Base-by-base conservation (phyloP, 2,329 filamentous ascomycete genomes). In the Ustulina deusta region DNA sequence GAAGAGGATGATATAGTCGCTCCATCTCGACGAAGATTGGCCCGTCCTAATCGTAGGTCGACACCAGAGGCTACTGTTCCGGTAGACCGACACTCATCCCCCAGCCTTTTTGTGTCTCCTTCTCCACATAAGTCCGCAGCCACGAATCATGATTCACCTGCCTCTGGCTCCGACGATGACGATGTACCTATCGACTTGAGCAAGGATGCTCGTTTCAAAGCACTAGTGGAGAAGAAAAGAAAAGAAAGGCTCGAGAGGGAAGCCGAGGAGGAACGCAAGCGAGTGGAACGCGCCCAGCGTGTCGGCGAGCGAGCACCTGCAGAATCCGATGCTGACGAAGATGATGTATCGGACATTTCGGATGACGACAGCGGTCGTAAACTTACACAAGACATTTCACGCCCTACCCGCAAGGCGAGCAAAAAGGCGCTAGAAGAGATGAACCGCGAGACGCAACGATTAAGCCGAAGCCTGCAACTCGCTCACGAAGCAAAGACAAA, bases 391-490 rank as follows among this genome's bases (percentile, higher is more conserved):
- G 83, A 87, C 44, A 84, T 85, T 36, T 82, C 86, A 29, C 89
- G 91, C 3, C 90, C 93, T 5, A 86, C 88, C 10, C 88, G 96
- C 13, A 97, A 96, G 78, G 94, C 96, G 0, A 95, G 94, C 82
- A 98, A 95, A 82, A 97, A 94, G 81, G 96, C 96, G 0, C 79
- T 97, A 48, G 93, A 97, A 77, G 95, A 98, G 73, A 97, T 99
- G 91, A 91, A 92, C 74, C 89, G 93, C 65, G 96, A 99, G 80
- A 97, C 95, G 0, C 96, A 99, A 81, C 89, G 96, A 34, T 88
- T 99, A 82, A 91, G 89, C 72, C 88, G 96, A 72, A 97, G 92
- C 76, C 92, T 97, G 88, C 95, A 98, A 79, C 86, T 99, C 56
- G 89, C 92, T 1, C 94, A 98, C 79, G 90, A 97, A 77, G 92